A percentile compares a stretch with the other conserved stretches of the same genome.
phyloP scores from a whole-genome alignment of 768 basidiomycete species.

The Panaeolus papilionaceus region DNA sequence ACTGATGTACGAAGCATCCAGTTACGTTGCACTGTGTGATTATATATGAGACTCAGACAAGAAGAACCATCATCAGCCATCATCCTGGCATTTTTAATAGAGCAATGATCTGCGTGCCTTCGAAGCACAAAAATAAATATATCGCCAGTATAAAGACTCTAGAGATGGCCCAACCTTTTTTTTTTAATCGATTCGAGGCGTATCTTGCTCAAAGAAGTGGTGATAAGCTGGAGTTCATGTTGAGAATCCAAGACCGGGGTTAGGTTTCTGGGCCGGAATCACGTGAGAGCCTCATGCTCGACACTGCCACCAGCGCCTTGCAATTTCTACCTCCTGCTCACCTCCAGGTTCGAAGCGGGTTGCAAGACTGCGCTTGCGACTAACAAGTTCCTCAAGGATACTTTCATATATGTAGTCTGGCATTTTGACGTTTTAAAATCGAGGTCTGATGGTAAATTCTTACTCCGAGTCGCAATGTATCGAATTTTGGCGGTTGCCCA shows the following conservation, averaged over 20 bases:
- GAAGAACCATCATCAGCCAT: background rate
- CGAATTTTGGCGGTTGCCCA: too few species aligned
- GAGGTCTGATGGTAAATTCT: too few species aligned
- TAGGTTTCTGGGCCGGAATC: background rate
- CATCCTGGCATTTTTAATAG: background rate
- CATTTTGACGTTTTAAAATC: too few species aligned
- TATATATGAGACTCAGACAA: background rate
- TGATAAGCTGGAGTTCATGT: conserved; percentile 1
- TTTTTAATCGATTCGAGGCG: background rate
- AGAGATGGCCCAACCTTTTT: background rate
- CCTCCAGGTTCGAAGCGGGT: too few species aligned
- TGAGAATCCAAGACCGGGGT: background rate
- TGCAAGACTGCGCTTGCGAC: too few species aligned
- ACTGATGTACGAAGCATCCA: background rate
- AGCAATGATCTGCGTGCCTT: background rate
- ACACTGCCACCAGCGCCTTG: too few species aligned
- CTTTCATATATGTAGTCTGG: too few species aligned
- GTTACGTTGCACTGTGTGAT: background rate
- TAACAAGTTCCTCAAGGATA: too few species aligned
- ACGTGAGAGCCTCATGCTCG: too few species aligned
- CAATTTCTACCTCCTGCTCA: too few species aligned
- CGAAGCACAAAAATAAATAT: background rate
- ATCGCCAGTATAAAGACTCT: background rate
- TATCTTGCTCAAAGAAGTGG: conserved; percentile 8
- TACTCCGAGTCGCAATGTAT: too few species aligned